Percentiles rank a stretch among this genome's conserved stretches.
phyloP scores from a whole-genome alignment of 805 yeast genomes.

The Cyberlindnera lachancei region DNA sequence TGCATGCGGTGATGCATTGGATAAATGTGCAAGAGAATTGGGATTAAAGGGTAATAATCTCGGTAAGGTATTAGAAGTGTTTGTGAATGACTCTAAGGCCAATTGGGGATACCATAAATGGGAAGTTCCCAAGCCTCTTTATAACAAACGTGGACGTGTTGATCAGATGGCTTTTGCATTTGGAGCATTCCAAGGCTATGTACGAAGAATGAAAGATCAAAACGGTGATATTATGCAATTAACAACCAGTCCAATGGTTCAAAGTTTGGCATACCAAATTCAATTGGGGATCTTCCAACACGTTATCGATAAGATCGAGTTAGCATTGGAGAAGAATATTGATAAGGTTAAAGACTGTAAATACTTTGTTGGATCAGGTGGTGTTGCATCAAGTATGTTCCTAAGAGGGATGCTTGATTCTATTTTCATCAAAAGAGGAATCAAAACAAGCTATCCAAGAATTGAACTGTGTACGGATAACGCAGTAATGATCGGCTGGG shows the following conservation, averaged over 20 bases:
- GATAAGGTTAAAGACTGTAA: conserved; percentile 35
- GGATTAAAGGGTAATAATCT: conserved; percentile 80
- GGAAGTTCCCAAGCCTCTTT: conserved; percentile 45
- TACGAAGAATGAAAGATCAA: conserved; percentile 32
- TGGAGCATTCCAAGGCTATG: conserved; percentile 61
- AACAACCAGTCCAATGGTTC: conserved; percentile 23
- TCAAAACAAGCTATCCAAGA: conserved; percentile 58
- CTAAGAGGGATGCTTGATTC: conserved; percentile 42
- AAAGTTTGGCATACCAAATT: conserved; percentile 46
- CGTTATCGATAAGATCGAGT: conserved; percentile 52
- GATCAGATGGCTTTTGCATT: conserved; percentile 58
- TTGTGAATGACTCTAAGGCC: conserved; percentile 27
- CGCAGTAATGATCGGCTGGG: conserved; percentile 96
- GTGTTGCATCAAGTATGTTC: conserved; percentile 74
- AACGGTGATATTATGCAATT: conserved; percentile 5
- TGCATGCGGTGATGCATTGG: conserved; percentile 90
- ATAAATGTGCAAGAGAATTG: conserved; percentile 82
- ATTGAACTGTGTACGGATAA: conserved; percentile 81
- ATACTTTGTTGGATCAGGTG: conserved; percentile 82
- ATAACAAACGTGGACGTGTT: conserved; percentile 38
- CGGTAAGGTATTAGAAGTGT: conserved; percentile 69
- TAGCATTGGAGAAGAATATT: conserved; percentile 36
- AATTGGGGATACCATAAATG: conserved; percentile 21
- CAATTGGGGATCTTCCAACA: conserved; percentile 71
- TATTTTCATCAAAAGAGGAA: conserved; percentile 26